These are phyloP conservation scores for Suillus tomentosus DNA, from an alignment of 768 basidiomycete species.

Conservation along the genomic window DNA sequence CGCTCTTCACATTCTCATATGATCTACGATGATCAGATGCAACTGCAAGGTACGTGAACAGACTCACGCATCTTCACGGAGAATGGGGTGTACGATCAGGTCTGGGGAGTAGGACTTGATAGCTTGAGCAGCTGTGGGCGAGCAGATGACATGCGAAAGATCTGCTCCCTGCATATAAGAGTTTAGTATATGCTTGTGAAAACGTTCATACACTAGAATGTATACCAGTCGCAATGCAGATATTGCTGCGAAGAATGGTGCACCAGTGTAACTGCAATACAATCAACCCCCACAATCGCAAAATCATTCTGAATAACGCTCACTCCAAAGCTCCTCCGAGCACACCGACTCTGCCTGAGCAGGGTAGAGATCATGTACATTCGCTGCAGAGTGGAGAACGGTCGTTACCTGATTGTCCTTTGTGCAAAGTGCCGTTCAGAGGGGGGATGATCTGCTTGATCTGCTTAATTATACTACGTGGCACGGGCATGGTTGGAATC, in stretches of 20 bases:
- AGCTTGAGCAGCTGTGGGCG: constrained; percentile 85
- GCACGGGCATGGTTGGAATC: constrained; percentile 53
- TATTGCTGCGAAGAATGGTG: constrained; percentile 94
- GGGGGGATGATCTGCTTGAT: constrained; percentile 88
- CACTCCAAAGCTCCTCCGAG: constrained; percentile 94
- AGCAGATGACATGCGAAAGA: constrained; percentile 96
- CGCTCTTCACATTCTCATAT: constrained; percentile 46
- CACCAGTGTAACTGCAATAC: constrained; percentile 84
- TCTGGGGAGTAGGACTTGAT: constrained; percentile 99
- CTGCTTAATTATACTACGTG: constrained; percentile 64
- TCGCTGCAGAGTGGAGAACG: constrained; percentile 2
- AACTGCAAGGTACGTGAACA: background rate
- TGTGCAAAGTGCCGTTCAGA: constrained; percentile 84
- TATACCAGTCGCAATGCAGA: constrained; percentile 81
- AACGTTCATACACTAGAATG: background rate
- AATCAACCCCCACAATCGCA: background rate
- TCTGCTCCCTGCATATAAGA: constrained; percentile 70
- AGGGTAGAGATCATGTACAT: background rate
- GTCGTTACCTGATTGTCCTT: constrained; percentile 85
- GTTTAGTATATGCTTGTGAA: background rate
- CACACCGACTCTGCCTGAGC: constrained; percentile 83
- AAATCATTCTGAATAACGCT: constrained; percentile 28
- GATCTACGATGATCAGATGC: constrained; percentile 39
- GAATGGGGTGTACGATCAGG: constrained; percentile 94
- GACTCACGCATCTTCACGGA: constrained; percentile 66